Base-by-base conservation (phyloP, 78 protist species). In the Dictyostelium firmibasis region DNA sequence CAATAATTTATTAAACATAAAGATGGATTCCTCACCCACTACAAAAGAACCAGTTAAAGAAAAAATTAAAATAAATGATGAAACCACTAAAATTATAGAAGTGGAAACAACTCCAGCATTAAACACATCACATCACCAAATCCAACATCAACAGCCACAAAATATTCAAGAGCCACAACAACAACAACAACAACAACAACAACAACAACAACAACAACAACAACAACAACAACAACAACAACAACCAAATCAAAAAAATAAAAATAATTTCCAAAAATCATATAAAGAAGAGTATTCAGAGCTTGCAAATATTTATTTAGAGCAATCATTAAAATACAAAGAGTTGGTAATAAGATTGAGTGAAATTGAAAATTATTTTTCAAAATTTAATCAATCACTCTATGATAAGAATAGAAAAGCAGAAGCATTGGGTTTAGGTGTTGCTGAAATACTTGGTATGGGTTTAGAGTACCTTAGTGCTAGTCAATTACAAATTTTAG, bases 381-480 rank as follows among this genome's bases (percentile, higher is more conserved):
- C 75, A 41, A 60, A 79, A 67, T 88, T 67, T 43, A 88, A 79
- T 14, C 35, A 88, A 64, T 18, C 41, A 29, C 69, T 88, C 0
- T 88, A 88, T 43, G 18, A 18, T 36, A 77, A 64, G 50, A 88
- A 88, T 43, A 47, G 70, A 47, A 88, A 88, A 53, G 93, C 93
- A 88, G 93, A 88, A 20, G 93, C 86, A 31, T 79, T 88, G 4
- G 93, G 93, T 43, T 33, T 88, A 3, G 93, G 93, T 29, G 70
- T 88, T 31, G 44, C 93, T 18, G 93, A 88, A 75, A 79, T 88
- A 31, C 33, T 88, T 0, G 93, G 93, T 3, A 5, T 79, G 13
- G 93, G 93, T 31, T n/a, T 88, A 29, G 70, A 60, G 20, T 60
- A 36, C 33, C 86, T 88, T 14, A 60, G 81, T 33, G 13, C 27